A percentile compares a stretch with the other conserved stretches of the same genome.
Conservation (phyloP, 2,329 filamentous ascomycete species). For the Trichophyton verrucosum region DNA sequence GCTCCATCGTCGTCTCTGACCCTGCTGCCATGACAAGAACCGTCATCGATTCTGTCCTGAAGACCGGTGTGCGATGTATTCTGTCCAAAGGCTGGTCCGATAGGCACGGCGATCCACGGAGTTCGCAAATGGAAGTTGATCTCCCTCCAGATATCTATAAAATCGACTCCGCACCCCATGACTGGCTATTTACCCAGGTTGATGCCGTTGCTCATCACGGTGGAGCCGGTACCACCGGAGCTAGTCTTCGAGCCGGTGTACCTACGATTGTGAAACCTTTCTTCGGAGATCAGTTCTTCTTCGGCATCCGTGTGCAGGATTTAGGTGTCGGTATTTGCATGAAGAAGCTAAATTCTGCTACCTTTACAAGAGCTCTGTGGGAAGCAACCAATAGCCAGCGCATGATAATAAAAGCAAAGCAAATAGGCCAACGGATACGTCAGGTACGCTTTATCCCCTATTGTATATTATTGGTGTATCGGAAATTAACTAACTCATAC, state of each 20-base stretch:
- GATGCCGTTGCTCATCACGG: conserved; percentile 93
- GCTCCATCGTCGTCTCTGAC: conserved; percentile 87
- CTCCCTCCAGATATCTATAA: conserved; percentile 70
- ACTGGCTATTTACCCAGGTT: conserved; percentile 90
- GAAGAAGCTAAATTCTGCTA: conserved; percentile 75
- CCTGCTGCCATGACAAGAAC: conserved; percentile 78
- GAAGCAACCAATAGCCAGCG: conserved; percentile 78
- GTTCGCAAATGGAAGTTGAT: conserved; percentile 51
- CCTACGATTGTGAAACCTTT: conserved; percentile 94
- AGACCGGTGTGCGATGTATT: conserved; percentile 87
- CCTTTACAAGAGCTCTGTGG: conserved; percentile 79
- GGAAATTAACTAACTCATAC: conserved; percentile 18
- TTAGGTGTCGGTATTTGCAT: conserved; percentile 83
- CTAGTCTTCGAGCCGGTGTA: conserved; percentile 76
- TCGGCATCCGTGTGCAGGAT: conserved; percentile 78
- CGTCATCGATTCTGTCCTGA: conserved; percentile 81
- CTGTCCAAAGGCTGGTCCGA: conserved; percentile 97
- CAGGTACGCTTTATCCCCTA: conserved; percentile 44
- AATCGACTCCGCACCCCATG: conserved; percentile 85
- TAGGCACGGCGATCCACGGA: conserved; percentile 50
- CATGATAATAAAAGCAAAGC: conserved; percentile 76
- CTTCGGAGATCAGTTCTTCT: conserved; percentile 97
- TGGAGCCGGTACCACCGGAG: conserved; percentile 87
- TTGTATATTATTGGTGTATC: not conserved
- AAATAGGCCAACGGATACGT: conserved; percentile 76